A percentile compares a stretch with the other conserved stretches of the same genome.
Conservation (phyloP, 2,329 filamentous ascomycete genomes). For the Chaetomiaceae sp. region DNA sequence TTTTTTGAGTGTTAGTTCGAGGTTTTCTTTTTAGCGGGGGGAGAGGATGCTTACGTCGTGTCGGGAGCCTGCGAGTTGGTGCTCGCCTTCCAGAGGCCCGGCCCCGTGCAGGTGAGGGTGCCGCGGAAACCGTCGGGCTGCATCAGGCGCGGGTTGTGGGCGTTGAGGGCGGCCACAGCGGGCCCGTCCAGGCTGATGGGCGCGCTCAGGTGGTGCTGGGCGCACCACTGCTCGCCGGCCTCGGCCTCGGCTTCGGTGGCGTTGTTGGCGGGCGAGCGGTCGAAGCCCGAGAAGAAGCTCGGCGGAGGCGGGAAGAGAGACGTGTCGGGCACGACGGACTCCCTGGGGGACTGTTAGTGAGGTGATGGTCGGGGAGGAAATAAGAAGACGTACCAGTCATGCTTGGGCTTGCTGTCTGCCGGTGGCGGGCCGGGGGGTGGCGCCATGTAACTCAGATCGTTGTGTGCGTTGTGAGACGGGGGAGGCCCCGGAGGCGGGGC, state of each 20-base stretch:
- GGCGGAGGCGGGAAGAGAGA: conserved; percentile 69
- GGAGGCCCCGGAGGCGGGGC: conserved; percentile 24
- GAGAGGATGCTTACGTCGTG: too few relatives aligned
- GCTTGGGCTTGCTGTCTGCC: conserved; percentile 32
- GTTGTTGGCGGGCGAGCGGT: conserved; percentile 64
- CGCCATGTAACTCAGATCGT: conserved; percentile 29
- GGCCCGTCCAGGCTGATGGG: conserved; percentile 47
- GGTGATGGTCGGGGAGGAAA: neutral
- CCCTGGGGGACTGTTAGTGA: conserved; percentile 31
- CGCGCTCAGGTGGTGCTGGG: conserved; percentile 50
- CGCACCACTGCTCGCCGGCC: conserved; percentile 63
- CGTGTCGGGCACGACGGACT: conserved; percentile 65
- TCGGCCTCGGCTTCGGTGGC: conserved; percentile 59
- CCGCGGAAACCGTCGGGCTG: conserved; percentile 45
- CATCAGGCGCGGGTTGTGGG: conserved; percentile 51
- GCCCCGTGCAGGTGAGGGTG: conserved; percentile 39
- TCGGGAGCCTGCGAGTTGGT: conserved; percentile 40
- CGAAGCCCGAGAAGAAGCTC: conserved; percentile 57
- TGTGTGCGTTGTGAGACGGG: conserved; percentile 9
- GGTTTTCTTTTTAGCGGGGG: too few relatives aligned
- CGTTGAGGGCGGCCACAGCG: conserved; percentile 43
- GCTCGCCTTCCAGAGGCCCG: conserved; percentile 51
- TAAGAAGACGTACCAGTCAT: conserved; percentile 49
- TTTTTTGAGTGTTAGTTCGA: too few relatives aligned
- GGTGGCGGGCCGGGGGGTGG: conserved; percentile 34